These are phyloP conservation scores for Hypoxylon fuscum DNA, from an alignment of 495 filamentous ascomycete genomes.

Conservation along the genomic window DNA sequence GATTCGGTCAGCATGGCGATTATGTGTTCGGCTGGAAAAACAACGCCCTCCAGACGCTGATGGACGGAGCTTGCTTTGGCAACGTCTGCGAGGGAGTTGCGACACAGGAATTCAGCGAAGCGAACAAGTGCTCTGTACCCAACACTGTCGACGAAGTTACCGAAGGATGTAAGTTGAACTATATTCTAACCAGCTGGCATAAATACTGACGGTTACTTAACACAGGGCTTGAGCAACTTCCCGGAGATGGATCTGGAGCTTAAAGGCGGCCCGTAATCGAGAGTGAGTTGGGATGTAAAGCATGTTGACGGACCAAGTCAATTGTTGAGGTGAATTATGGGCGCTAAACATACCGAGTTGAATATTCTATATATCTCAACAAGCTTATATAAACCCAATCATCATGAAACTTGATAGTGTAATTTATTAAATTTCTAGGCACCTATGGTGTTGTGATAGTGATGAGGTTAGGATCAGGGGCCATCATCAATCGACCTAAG, in stretches of 20 bases:
- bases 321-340: too few species aligned
- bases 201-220: conserved; percentile 4
- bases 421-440: too few species aligned
- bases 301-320: too few species aligned
- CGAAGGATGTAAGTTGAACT: conserved; percentile 50
- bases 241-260: conserved; percentile 35
- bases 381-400: too few species aligned
- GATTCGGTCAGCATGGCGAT: conserved; percentile 55
- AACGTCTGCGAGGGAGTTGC: conserved; percentile 47
- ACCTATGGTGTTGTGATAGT: too few species aligned
- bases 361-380: too few species aligned
- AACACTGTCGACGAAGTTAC: conserved; percentile 50
- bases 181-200: not conserved
- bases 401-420: too few species aligned
- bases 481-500: too few species aligned
- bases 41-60: conserved; percentile 51
- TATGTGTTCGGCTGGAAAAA: conserved; percentile 59
- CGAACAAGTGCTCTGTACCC: conserved; percentile 50
- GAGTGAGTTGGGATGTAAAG: too few species aligned
- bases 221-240: conserved; percentile 36
- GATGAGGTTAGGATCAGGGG: too few species aligned
- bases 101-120: conserved; percentile 45
- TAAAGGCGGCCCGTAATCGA: conserved; percentile 1
- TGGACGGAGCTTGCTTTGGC: conserved; percentile 56
- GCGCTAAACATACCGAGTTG: too few species aligned